Conservation (phyloP, 495 filamentous ascomycete species). For the Geoglossum glabrum region DNA sequence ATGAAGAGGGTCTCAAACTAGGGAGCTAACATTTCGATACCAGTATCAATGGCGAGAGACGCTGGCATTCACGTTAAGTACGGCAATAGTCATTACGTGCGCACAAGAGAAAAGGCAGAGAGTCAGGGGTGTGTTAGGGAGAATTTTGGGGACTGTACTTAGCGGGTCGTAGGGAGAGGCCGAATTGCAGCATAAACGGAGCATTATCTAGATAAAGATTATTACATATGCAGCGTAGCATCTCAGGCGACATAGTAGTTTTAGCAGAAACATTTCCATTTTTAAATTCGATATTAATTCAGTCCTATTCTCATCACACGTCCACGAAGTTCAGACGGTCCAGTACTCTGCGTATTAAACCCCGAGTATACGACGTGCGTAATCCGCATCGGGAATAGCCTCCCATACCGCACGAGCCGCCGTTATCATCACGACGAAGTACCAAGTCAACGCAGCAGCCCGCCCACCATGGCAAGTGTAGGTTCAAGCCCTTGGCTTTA, state of each 20-base stretch:
- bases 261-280: too few species aligned
- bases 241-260: too few species aligned
- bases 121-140: slow-evolving; percentile 60
- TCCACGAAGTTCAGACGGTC: too few species aligned
- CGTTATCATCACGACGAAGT: too few species aligned
- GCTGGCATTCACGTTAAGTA: slow-evolving; percentile 48
- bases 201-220: background rate
- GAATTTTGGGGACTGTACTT: slow-evolving; percentile 37
- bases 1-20: slow-evolving; percentile 4
- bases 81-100: slow-evolving; percentile 55
- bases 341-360: too few species aligned
- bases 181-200: background rate
- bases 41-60: slow-evolving; percentile 61
- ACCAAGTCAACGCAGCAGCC: too few species aligned
- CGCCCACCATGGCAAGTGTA: slow-evolving; percentile 30
- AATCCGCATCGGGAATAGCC: too few species aligned
- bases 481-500: slow-evolving; percentile 5
- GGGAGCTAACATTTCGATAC: slow-evolving; percentile 8
- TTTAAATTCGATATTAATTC: too few species aligned
- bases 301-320: too few species aligned
- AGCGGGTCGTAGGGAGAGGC: background rate
- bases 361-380: too few species aligned
- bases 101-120: slow-evolving; percentile 40
- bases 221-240: too few species aligned
- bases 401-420: too few species aligned